A percentile compares a stretch with the other conserved stretches of the same genome.
phyloP scores from a whole-genome alignment of 257 asterid genomes.

The Lantana camara region DNA sequence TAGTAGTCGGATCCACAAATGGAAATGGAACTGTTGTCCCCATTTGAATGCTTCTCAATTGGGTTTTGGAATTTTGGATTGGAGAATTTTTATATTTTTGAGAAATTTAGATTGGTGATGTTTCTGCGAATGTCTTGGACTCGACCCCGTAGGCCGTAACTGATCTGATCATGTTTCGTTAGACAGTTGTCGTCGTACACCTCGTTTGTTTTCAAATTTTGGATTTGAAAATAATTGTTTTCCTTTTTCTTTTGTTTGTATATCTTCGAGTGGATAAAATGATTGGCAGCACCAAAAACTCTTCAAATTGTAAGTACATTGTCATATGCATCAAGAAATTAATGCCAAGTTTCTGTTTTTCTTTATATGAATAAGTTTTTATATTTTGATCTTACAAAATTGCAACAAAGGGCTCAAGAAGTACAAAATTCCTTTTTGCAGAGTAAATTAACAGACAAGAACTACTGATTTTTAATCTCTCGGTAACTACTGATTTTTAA shows the following conservation, averaged over 20 bases:
- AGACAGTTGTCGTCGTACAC: too few species aligned
- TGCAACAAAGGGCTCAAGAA: slow-evolving; percentile 33
- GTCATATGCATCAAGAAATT: slow-evolving; percentile 1
- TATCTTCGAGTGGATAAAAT: slow-evolving; percentile 8
- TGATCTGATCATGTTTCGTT: too few species aligned
- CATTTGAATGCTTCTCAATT: slow-evolving; percentile 49
- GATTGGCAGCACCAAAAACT: not conserved
- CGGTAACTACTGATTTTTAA: slow-evolving; percentile 19
- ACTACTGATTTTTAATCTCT: slow-evolving; percentile 26
- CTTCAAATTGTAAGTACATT: slow-evolving; percentile 3
- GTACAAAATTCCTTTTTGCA: slow-evolving; percentile 28
- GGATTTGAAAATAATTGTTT: too few species aligned
- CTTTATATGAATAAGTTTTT: slow-evolving; percentile 18
- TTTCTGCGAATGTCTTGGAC: too few species aligned
- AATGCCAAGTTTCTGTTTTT: not conserved
- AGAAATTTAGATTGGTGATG: too few species aligned
- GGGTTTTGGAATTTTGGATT: too few species aligned
- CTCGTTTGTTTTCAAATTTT: too few species aligned
- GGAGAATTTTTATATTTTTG: too few species aligned
- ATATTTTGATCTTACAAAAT: slow-evolving; percentile 19
- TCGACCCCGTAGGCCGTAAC: too few species aligned
- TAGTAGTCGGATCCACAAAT: slow-evolving; percentile 53
- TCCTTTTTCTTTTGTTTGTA: not conserved
- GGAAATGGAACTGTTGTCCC: slow-evolving; percentile 27
- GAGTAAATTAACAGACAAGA: slow-evolving; percentile 26